phyloP scores from a whole-genome alignment of 495 filamentous ascomycete genomes.

The Neurospora terricola region DNA sequence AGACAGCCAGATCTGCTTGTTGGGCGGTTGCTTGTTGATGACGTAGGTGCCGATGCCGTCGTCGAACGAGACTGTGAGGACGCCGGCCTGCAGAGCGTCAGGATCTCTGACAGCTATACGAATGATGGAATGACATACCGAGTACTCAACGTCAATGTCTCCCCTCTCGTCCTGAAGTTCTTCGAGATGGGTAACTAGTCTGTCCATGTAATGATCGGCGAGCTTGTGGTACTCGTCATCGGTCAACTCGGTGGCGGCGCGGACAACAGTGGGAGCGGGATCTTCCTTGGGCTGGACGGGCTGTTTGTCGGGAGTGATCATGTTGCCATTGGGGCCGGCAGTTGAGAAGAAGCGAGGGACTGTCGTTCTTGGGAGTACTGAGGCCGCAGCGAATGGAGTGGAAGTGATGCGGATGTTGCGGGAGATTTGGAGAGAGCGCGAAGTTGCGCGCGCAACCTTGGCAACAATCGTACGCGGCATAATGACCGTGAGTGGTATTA shows the following conservation, averaged over 20 bases:
- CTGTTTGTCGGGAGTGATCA: conserved; percentile 25
- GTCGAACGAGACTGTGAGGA: conserved; percentile 60
- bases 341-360: conserved; percentile 8
- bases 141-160: conserved; percentile 58
- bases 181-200: conserved; percentile 55
- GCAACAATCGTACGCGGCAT: conserved; percentile 21
- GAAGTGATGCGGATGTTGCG: neutral
- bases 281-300: conserved; percentile 10
- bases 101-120: neutral
- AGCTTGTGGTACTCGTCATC: conserved; percentile 36
- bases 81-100: conserved; percentile 54
- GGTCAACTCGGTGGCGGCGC: conserved; percentile 25
- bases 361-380: neutral
- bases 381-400: conserved; percentile 3
- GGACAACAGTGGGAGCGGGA: conserved; percentile 5
- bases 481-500: neutral
- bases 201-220: conserved; percentile 43
- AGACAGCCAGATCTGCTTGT: conserved; percentile 95
- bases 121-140: conserved; percentile 31
- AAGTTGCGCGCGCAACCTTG: conserved; percentile 16
- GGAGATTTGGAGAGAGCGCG: conserved; percentile 8
- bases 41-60: conserved; percentile 67
- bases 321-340: conserved; percentile 8
- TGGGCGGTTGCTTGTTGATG: conserved; percentile 95
- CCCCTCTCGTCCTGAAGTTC: conserved; percentile 49